Conservation (phyloP, 345 rosid species). For the Luvunga scandens region DNA sequence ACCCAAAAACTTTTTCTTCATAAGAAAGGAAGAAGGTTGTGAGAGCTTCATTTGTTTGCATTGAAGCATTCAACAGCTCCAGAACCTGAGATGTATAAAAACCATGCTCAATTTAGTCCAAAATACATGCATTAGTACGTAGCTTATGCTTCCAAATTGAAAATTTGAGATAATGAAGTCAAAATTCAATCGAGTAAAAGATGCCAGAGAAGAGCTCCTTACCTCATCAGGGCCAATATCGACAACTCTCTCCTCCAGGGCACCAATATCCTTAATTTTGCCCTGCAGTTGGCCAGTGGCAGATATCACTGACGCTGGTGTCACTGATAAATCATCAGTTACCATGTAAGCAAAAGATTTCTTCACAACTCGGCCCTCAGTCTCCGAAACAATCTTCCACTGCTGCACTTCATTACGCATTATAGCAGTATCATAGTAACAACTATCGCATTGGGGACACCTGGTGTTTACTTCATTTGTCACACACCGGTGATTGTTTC, state of each 20-base stretch:
- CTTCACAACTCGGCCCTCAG: conserved; percentile 6
- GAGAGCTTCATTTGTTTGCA: conserved; percentile 2
- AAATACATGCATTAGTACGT: too few relatives aligned
- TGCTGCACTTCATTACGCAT: not conserved
- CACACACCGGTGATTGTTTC: not conserved
- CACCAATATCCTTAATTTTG: not conserved
- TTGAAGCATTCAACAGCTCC: conserved; percentile 10
- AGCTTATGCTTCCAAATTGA: not conserved
- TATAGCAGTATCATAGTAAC: too few relatives aligned
- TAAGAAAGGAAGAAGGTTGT: not conserved
- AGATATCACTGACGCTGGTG: conserved; percentile 13
- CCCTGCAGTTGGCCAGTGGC: not conserved
- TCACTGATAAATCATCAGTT: conserved; percentile 10
- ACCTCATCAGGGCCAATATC: not conserved
- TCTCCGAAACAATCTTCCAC: not conserved
- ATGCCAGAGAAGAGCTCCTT: not conserved
- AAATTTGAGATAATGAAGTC: not conserved
- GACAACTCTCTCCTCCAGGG: not conserved
- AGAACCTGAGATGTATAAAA: not conserved
- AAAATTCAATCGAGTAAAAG: not conserved
- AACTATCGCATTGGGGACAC: not conserved
- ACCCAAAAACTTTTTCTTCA: not conserved
- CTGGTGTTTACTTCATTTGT: rapidly evolving
- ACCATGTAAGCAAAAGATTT: conserved; percentile 13
- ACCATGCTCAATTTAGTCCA: not conserved